Evolutionary conservation across 106 monocot species (phyloP).

Genomic region (Amphibolis antarctica): DNA sequence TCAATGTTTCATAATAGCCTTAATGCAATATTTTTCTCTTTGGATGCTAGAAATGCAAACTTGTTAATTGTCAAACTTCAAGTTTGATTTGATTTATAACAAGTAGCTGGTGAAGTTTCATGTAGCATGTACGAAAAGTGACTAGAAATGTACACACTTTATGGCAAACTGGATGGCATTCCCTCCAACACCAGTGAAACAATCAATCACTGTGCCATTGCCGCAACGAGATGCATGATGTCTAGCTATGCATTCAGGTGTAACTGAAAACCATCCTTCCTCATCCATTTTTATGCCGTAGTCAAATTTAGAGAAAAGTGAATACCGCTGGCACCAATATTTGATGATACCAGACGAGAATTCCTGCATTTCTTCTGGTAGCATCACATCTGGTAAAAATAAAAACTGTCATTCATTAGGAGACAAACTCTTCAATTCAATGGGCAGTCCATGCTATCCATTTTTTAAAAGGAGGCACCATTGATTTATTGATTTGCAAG

Average conservation of each 20-base stretch:
- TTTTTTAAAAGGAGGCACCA: no score
- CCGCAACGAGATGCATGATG: conserved; percentile 84
- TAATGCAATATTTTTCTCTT: no score
- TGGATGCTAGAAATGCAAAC: no score
- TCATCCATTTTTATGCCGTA: conserved; percentile 89
- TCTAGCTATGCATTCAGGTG: conserved; percentile 77
- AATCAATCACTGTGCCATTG: conserved; percentile 53
- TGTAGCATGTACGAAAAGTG: background rate
- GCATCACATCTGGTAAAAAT: conserved; percentile 28
- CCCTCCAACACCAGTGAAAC: conserved; percentile 90
- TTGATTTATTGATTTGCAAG: no score
- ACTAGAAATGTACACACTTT: conserved; percentile 30
- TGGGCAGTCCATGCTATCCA: no score
- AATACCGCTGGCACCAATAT: conserved; percentile 91
- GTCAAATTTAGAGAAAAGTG: conserved; percentile 77
- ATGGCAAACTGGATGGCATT: conserved; percentile 95
- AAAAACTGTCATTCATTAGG: background rate
- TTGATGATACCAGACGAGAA: conserved; percentile 33
- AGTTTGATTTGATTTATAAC: no score
- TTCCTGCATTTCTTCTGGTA: conserved; percentile 12
- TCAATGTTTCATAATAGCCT: no score
- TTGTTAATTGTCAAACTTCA: no score
- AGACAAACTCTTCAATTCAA: no score
- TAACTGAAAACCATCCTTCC: conserved; percentile 99
- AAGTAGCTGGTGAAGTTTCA: background rate